Conservation (phyloP, 176 grass and related monocot genomes). For the Ananas comosus region DNA sequence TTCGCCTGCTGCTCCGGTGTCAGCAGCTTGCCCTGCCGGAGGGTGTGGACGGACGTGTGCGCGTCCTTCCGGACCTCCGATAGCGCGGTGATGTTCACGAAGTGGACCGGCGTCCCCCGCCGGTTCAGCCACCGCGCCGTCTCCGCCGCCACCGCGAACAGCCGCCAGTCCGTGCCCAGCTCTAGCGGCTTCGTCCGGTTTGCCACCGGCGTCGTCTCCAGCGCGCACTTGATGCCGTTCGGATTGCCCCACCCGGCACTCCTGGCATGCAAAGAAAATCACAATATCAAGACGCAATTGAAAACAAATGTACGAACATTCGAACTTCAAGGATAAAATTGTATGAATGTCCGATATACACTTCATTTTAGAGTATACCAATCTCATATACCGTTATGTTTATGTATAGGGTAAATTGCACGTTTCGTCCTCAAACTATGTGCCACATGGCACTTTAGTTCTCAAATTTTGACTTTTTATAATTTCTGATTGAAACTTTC, state of each 20-base stretch:
- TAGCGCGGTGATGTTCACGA: constrained; percentile 74
- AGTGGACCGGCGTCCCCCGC: constrained; percentile 53
- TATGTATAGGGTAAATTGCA: too few relatives aligned
- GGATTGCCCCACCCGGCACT: constrained; percentile 66
- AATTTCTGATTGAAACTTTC: too few relatives aligned
- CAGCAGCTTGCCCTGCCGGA: constrained; percentile 76
- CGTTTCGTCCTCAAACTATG: too few relatives aligned
- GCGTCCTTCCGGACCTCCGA: constrained; percentile 88
- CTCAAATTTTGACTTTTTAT: too few relatives aligned
- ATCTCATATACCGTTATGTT: too few relatives aligned
- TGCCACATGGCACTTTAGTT: too few relatives aligned
- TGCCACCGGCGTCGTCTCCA: constrained; percentile 57
- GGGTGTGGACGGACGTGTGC: constrained; percentile 79
- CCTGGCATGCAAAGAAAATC: constrained; percentile 32
- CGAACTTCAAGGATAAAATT: too few relatives aligned
- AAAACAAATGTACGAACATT: neutral
- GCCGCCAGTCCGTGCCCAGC: constrained; percentile 77
- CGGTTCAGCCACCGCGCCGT: constrained; percentile 37
- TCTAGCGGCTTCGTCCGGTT: constrained; percentile 48
- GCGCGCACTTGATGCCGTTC: constrained; percentile 74
- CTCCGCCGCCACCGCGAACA: constrained; percentile 39
- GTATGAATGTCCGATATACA: too few relatives aligned
- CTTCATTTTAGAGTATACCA: too few relatives aligned
- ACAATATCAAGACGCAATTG: neutral
- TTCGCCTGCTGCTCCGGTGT: constrained; percentile 55